These are phyloP conservation scores for Pseudisothecium myosuroides DNA, from an alignment of 225 moss, liverwort and hornwort genomes.

Conservation along the genomic window DNA sequence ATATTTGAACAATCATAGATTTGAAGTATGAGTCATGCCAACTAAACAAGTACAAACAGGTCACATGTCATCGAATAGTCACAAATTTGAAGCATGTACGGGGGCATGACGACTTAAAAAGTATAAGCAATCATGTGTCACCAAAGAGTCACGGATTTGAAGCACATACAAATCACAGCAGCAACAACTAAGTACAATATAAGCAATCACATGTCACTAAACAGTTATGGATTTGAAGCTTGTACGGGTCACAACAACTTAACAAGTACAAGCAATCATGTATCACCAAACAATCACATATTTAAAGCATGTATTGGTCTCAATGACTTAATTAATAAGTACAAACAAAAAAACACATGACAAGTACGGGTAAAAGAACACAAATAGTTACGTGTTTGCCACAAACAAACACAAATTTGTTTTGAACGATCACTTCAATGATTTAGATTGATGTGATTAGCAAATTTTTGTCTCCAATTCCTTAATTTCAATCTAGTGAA, in stretches of 20 bases:
- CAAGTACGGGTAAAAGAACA: no score
- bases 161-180: no score
- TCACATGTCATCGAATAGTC: neutral
- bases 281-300: fast-evolving
- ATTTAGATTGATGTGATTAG: neutral
- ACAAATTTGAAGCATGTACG: neutral
- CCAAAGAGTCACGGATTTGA: no score
- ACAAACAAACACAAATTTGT: neutral
- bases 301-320: neutral
- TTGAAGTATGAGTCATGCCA: neutral
- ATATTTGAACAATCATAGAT: neutral
- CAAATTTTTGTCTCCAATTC: neutral
- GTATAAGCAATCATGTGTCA: no score
- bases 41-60: neutral
- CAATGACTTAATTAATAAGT: neutral
- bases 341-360: fast-evolving
- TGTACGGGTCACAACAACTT: no score
- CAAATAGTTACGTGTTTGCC: neutral
- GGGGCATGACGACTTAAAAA: neutral
- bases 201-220: neutral
- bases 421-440: neutral
- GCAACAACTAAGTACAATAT: no score
- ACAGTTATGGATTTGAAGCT: neutral
- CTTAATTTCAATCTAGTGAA: neutral
- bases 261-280: neutral